Evolutionary conservation across 306 rosid species (phyloP), one percentile per base, ranked within the genome.

Genomic region (Vigna trinervia): DNA sequence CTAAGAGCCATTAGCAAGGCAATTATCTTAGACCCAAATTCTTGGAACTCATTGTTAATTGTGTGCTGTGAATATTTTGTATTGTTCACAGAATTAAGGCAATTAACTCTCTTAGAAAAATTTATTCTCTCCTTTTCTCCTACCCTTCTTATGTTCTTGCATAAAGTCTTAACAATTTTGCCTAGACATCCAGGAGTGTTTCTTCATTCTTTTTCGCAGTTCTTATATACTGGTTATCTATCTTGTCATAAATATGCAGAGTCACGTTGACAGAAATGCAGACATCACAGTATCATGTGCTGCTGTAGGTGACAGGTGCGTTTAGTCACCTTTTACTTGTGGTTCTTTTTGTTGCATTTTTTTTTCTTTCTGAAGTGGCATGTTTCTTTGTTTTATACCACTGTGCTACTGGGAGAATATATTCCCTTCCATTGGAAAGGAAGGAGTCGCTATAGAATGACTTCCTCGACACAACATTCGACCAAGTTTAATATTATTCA

Each of bases 201-300:
- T 64, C 67, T 38, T 50, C 63, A 32, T 53, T 81, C 52, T 62
- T 68, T 75, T 48, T 56, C 39, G 12, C 54, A 7, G 2, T 14
- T 69, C 68, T 68, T 77, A 57, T 77, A 68, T 70, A 57, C 80
- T 81, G 65, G 81, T 75, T 69, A 63, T 79, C 62, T 71, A 53
- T 79, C 58, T 71, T 78, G 9, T 81, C 28, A 34, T 62, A 62
- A 74, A 32, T 78, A 26, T 22, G 22, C 92, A 94, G 98, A 90
- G 86, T 66, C 98, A 94, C 36, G 66, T 92, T 19, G 97, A 90
- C 56, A 83, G 92, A 75, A 87, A 90, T 70, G 93, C 95, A 12
- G 92, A 94, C 71, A 92, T 94, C 65, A 86, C 98, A 38, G 53
- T 94, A 74, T 90, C 98, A 38, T 94, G 98, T 57, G 86, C 87